Base-by-base conservation (phyloP, 345 rosid genomes). In the Viola odorata region DNA sequence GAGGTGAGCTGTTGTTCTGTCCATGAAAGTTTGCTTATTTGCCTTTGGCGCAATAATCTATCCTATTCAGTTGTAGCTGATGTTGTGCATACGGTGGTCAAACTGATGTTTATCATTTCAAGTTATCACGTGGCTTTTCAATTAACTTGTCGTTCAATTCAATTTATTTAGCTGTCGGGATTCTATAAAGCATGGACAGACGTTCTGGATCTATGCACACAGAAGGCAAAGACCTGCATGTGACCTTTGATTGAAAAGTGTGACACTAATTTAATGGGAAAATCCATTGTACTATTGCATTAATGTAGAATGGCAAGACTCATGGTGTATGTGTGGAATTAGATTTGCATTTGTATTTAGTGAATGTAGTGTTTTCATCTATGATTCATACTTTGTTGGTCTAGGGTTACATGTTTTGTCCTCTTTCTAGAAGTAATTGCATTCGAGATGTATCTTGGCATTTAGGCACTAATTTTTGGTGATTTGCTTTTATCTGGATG, bases 1-100 rank as follows among this genome's bases (percentile, higher is more conserved):
- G 61, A 85, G 88, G 96, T 92, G 61, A 78, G 61, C 77, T 51
- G 65, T 74, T 53, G 16, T 55, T 67, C 50, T 67, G n/a, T 9
- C 4, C 40, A 32, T 62, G 45, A 45, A 37, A 42, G 44, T 41
- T 67, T 17, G 55, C 11, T 60, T 7, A 37, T 42, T 14, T 60
- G 55, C 53, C 50, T 45, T 55, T 12, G 51, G 32, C 41, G 39
- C 4, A 39, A 36, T 45, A 56, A 37, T 54, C 63, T n/a, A 55
- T 51, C 32, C 40, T 50, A 53, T 44, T 32, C 41, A 60, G 38
- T 49, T 60, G 17, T 38, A 14, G 54, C 13, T 8, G 12, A 49
- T 1, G 55, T 38, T 13, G 32, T 23, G 32, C 16, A 37, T 38
- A 15, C 41, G 7, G 6, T 41, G 42, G 39, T 42, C 32, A 36